Evolutionary conservation across 257 asterid genomes (phyloP).

Genomic region (Solanum phureja): DNA sequence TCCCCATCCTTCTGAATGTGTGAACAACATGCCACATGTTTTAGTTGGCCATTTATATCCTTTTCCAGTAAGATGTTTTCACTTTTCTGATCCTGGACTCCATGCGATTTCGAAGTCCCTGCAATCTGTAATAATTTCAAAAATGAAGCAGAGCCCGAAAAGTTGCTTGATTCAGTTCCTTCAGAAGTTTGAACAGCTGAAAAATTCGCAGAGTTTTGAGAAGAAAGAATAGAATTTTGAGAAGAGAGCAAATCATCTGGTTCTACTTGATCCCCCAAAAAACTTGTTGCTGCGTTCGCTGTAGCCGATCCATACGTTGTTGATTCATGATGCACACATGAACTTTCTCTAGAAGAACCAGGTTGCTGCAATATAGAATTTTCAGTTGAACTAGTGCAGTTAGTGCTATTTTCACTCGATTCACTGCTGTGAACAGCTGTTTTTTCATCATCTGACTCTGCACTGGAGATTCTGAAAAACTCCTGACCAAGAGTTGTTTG

Average conservation of each 20-base stretch:
- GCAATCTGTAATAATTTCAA: constrained; percentile 44
- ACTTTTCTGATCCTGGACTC: not conserved
- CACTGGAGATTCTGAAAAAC: constrained; percentile 5
- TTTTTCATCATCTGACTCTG: constrained; percentile 4
- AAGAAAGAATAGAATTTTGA: constrained; percentile 48
- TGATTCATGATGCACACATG: constrained; percentile 29
- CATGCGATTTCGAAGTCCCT: constrained; percentile 1
- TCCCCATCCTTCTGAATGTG: constrained; percentile 20
- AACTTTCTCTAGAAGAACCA: constrained; percentile 23
- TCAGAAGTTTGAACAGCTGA: constrained; percentile 29
- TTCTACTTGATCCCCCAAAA: constrained; percentile 32
- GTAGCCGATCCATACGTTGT: not conserved
- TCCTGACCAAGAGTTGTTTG: constrained; percentile 21
- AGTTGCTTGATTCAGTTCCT: constrained; percentile 24
- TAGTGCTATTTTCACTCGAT: constrained; percentile 14
- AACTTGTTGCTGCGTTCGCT: constrained; percentile 1
- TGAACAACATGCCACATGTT: not conserved
- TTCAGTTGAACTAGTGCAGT: constrained; percentile 16
- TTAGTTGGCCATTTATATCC: not conserved
- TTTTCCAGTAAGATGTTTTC: not conserved
- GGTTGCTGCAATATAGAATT: constrained; percentile 20
- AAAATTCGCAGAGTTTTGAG: constrained; percentile 38
- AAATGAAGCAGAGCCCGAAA: constrained; percentile 28
- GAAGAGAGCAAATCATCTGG: constrained; percentile 52
- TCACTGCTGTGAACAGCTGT: constrained; percentile 23